Evolutionary conservation across 257 asterid species (phyloP).

Genomic region (Henckelia pumila): DNA sequence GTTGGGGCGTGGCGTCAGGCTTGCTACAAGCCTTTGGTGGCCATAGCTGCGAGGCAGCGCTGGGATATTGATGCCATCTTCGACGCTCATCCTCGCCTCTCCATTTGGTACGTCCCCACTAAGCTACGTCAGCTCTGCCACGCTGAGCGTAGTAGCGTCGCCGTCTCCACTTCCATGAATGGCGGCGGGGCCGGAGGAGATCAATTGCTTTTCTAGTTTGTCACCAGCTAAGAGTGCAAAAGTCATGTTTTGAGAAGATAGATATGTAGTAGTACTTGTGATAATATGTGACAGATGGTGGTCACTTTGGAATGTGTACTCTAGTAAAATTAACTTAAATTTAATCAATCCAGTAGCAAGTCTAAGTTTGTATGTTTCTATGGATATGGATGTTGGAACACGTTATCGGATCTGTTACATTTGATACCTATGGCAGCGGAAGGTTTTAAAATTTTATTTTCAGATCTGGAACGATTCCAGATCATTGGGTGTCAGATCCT

Average conservation of each 20-base stretch:
- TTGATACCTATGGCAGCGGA: too few species aligned
- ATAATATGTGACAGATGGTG: too few species aligned
- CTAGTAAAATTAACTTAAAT: not conserved
- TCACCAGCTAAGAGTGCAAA: not conserved
- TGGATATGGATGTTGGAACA: too few species aligned
- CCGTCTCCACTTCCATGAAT: slow-evolving; percentile 46
- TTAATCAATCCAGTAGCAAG: not conserved
- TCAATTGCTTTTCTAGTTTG: slow-evolving; percentile 24
- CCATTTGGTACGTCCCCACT: slow-evolving; percentile 96
- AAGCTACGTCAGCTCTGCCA: slow-evolving; percentile 99
- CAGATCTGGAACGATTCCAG: too few species aligned
- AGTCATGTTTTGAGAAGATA: not conserved
- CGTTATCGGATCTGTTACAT: too few species aligned
- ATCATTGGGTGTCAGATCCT: too few species aligned
- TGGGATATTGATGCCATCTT: slow-evolving; percentile 96
- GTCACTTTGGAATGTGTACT: not conserved
- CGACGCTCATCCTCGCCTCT: slow-evolving; percentile 77
- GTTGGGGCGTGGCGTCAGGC: slow-evolving; percentile 98
- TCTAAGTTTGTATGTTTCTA: not conserved
- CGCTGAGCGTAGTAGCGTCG: slow-evolving; percentile 65
- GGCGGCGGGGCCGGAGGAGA: slow-evolving; percentile 31
- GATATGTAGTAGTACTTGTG: not conserved
- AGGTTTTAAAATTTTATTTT: too few species aligned
- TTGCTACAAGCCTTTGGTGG: slow-evolving; percentile 85
- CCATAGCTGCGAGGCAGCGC: slow-evolving; percentile 74